Conservation (phyloP, 345 rosid species). For the Isatis tinctoria region DNA sequence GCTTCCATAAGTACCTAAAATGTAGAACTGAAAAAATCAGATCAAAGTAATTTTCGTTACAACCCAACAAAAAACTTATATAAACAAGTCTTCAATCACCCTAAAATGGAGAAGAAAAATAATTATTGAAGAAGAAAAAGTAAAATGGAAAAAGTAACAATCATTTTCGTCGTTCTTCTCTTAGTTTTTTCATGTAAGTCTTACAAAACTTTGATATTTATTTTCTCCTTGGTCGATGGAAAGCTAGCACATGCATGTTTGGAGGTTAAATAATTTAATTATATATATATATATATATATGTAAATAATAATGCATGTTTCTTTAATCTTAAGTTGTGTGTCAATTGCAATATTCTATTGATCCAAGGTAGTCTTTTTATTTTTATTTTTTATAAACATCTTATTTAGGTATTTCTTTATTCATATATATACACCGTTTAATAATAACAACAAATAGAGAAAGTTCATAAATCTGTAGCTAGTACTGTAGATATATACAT, state of each 20-base stretch:
- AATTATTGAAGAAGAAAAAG: not conserved
- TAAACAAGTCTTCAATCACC: not conserved
- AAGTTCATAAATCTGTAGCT: not conserved
- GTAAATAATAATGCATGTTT: not conserved
- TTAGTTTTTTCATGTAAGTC: not conserved
- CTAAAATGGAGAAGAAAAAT: not conserved
- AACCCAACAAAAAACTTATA: not conserved
- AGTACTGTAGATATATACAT: too few species aligned
- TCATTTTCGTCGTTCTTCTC: not conserved
- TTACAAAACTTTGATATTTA: not conserved
- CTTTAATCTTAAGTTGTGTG: not conserved
- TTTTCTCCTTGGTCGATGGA: not conserved
- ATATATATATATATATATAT: too few species aligned
- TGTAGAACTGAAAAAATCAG: too few species aligned
- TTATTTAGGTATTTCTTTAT: too few species aligned
- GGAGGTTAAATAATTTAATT: too few species aligned
- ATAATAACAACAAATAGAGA: not conserved
- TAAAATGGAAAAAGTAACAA: not conserved
- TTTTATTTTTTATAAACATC: too few species aligned
- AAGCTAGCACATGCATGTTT: too few species aligned
- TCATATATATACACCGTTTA: too few species aligned
- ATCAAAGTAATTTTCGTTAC: too few species aligned
- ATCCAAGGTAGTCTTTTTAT: not conserved
- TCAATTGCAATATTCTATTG: not conserved
- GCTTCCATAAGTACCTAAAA: too few species aligned